A percentile compares a stretch with the other conserved stretches of the same genome.
These are phyloP conservation scores for Taphrina wiesneri DNA, from an alignment of 1,139 yeast genomes.

Conservation along the genomic window DNA sequence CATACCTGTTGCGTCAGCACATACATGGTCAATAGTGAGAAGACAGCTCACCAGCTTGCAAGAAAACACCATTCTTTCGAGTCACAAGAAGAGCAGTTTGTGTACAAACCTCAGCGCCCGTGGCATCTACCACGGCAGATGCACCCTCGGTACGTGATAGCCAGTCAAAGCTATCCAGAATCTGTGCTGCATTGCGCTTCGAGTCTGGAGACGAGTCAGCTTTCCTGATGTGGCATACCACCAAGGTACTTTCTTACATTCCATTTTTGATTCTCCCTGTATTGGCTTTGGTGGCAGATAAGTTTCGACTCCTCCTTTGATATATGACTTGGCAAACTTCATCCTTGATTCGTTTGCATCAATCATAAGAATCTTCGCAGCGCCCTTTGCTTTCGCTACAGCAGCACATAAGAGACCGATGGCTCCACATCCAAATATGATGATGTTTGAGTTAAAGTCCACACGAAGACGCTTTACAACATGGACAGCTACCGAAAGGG, in stretches of 20 bases:
- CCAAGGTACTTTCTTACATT: slow-evolving; percentile 45
- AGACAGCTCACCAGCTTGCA: slow-evolving; percentile 59
- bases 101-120: slow-evolving; percentile 72
- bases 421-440: slow-evolving; percentile 84
- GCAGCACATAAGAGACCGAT: slow-evolving; percentile 76
- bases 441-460: slow-evolving; percentile 65
- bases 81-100: slow-evolving; percentile 61
- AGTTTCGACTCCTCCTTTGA: slow-evolving; percentile 49
- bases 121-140: slow-evolving; percentile 65
- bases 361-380: slow-evolving; percentile 59
- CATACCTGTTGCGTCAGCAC: slow-evolving; percentile 45
- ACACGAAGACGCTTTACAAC: slow-evolving; percentile 64
- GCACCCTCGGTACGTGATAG: slow-evolving; percentile 53
- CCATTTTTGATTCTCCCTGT: slow-evolving; percentile 42
- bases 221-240: not conserved
- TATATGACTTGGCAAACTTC: slow-evolving; percentile 47
- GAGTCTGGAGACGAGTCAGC: slow-evolving; percentile 24
- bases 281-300: slow-evolving; percentile 54
- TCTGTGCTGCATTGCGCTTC: slow-evolving; percentile 45
- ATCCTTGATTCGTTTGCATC: slow-evolving; percentile 61
- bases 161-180: slow-evolving; percentile 46
- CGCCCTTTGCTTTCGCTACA: slow-evolving; percentile 73
- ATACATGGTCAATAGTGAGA: not conserved
- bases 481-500: slow-evolving; percentile 79
- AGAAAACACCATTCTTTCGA: slow-evolving; percentile 64